Conservation (phyloP, 106 monocot species). For the Amphibolis antarctica region DNA sequence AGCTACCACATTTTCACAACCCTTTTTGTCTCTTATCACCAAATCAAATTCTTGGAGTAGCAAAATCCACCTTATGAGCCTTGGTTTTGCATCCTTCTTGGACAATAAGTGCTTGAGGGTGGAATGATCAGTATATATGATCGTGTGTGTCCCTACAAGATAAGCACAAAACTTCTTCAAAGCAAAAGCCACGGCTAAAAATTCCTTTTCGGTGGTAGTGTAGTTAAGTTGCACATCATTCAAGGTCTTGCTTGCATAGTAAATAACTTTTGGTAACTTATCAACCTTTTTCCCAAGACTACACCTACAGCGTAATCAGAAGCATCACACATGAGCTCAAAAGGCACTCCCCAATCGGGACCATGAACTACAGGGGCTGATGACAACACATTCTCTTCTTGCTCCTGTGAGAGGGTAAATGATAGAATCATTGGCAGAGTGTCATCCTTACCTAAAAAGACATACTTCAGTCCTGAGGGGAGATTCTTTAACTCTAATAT, state of each 20-base stretch:
- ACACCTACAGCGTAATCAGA: not conserved
- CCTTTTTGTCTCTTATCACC: constrained; percentile 4
- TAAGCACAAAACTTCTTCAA: constrained; percentile 6
- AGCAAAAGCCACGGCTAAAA: constrained; percentile 1
- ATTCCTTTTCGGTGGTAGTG: not conserved
- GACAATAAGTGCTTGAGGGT: not conserved
- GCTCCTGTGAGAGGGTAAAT: no score
- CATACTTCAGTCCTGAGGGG: no score
- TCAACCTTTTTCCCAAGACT: constrained; percentile 1
- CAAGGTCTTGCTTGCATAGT: constrained; percentile 5
- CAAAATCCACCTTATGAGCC: constrained; percentile 3
- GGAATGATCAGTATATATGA: constrained; percentile 7
- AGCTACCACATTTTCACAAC: constrained; percentile 4
- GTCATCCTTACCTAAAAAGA: no score
- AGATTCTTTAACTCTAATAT: no score
- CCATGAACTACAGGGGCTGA: not conserved
- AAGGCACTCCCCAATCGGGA: not conserved
- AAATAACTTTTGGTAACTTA: not conserved
- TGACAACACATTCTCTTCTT: no score
- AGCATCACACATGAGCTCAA: not conserved
- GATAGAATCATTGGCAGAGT: no score
- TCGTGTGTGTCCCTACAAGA: not conserved
- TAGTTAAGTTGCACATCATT: constrained; percentile 4
- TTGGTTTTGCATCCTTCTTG: constrained; percentile 5
- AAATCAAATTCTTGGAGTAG: constrained; percentile 8